A percentile compares a stretch with the other conserved stretches of the same genome.
Conservation (phyloP, 208 protist species). For the Kentomonas sorsogonicus region DNA sequence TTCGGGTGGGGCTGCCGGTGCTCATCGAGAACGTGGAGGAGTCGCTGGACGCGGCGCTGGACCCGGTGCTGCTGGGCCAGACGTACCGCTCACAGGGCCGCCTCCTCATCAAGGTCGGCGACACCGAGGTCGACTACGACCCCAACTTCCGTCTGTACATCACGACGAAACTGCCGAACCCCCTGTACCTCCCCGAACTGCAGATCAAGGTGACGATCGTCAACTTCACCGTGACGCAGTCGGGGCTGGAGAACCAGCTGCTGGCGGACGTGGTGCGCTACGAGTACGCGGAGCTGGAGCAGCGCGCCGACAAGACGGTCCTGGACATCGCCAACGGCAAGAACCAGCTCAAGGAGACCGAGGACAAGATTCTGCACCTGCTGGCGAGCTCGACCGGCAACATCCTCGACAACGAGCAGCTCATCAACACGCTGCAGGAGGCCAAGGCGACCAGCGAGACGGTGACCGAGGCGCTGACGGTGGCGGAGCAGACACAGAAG, state of each 20-base stretch:
- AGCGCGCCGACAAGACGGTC: constrained; percentile 88
- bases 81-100: constrained; percentile 89
- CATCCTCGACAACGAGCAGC: constrained; percentile 94
- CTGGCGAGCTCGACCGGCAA: constrained; percentile 91
- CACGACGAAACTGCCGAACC: constrained; percentile 94
- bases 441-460: constrained; percentile 90
- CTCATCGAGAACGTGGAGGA: constrained; percentile 96
- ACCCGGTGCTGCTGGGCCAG: constrained; percentile 94
- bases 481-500: constrained; percentile 92
- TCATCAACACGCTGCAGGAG: constrained; percentile 93
- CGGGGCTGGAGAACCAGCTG: constrained; percentile 91
- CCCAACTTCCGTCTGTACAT: constrained; percentile 94
- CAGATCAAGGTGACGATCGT: constrained; percentile 92
- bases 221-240: constrained; percentile 94
- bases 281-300: constrained; percentile 91
- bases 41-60: constrained; percentile 94
- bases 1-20: constrained; percentile 93
- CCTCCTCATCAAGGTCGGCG: constrained; percentile 91
- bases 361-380: constrained; percentile 92
- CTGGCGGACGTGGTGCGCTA: constrained; percentile 89
- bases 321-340: constrained; percentile 93
- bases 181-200: constrained; percentile 94
- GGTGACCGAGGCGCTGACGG: constrained; percentile 83
- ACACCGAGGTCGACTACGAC: constrained; percentile 94
- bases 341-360: constrained; percentile 91